A percentile compares a stretch with the other conserved stretches of the same genome.
Evolutionary conservation across 2,329 filamentous ascomycete species (phyloP).

Genomic region (Ceratocystis papillata): DNA sequence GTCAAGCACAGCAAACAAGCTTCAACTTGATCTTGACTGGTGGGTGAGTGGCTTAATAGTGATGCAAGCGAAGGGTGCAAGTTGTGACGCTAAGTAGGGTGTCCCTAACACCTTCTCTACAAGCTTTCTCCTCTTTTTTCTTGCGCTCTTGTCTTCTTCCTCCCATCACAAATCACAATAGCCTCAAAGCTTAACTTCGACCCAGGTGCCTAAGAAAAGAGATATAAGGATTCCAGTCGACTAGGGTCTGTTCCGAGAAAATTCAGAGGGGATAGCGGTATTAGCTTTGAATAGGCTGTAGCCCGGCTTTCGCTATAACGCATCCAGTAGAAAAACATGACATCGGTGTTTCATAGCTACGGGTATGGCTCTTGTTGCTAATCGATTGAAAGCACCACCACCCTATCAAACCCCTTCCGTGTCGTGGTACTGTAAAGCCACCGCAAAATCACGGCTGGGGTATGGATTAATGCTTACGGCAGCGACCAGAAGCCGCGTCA

Average conservation of each 20-base stretch:
- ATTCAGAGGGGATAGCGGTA: neutral
- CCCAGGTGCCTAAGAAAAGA: neutral
- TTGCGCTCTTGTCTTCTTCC: neutral
- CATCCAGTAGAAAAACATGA: neutral
- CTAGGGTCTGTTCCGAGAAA: neutral
- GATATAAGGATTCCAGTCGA: neutral
- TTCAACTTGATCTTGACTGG: too few relatives aligned
- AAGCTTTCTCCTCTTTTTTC: neutral
- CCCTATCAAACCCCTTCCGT: too few relatives aligned
- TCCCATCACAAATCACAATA: neutral
- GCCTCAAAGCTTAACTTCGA: conserved; percentile 12
- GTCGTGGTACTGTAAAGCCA: too few relatives aligned
- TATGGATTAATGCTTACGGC: neutral
- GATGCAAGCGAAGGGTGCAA: neutral
- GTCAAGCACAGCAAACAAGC: too few relatives aligned
- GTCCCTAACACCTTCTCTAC: neutral
- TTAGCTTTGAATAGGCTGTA: neutral
- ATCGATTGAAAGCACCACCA: too few relatives aligned
- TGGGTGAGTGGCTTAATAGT: too few relatives aligned
- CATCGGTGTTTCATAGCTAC: neutral
- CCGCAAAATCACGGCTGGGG: too few relatives aligned
- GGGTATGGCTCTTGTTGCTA: neutral
- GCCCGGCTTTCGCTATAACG: neutral
- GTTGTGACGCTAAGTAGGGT: neutral
- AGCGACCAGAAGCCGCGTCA: neutral